Evolutionary conservation across 768 basidiomycete genomes (phyloP).

Genomic region (Tulasnella sp.): DNA sequence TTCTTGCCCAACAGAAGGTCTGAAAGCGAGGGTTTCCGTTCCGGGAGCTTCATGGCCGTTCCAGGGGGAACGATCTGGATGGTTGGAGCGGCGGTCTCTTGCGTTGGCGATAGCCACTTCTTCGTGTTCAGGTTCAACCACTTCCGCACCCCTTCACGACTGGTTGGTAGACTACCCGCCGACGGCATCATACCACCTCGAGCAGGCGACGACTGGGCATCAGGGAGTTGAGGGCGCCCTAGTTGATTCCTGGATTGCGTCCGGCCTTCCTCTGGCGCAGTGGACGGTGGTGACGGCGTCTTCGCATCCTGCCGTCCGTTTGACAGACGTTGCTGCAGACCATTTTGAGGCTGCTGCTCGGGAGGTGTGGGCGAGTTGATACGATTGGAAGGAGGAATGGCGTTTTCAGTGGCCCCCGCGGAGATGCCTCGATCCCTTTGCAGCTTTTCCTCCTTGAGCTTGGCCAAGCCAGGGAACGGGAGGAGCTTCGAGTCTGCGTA

Average conservation of each 20-base stretch:
- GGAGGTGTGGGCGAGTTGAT: constrained; percentile 18
- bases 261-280: neutral
- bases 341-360: neutral
- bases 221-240: neutral
- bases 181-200: neutral
- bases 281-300: constrained; percentile 21
- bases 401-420: neutral
- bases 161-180: constrained; percentile 51
- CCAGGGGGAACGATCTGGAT: constrained; percentile 3
- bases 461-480: constrained; percentile 81
- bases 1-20: constrained; percentile 39
- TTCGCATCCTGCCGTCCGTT: constrained; percentile 22
- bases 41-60: constrained; percentile 25
- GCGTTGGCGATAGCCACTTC: constrained; percentile 40
- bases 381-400: neutral
- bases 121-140: constrained; percentile 50
- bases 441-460: constrained; percentile 35
- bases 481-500: constrained; percentile 75
- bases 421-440: constrained; percentile 6
- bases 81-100: constrained; percentile 31
- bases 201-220: neutral
- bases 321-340: neutral
- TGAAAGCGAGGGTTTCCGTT: constrained; percentile 56
- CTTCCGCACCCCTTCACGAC: constrained; percentile 66
- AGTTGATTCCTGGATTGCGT: neutral